Base-by-base conservation (phyloP, 2,329 filamentous ascomycete species). In the Colletotrichum sp. region DNA sequence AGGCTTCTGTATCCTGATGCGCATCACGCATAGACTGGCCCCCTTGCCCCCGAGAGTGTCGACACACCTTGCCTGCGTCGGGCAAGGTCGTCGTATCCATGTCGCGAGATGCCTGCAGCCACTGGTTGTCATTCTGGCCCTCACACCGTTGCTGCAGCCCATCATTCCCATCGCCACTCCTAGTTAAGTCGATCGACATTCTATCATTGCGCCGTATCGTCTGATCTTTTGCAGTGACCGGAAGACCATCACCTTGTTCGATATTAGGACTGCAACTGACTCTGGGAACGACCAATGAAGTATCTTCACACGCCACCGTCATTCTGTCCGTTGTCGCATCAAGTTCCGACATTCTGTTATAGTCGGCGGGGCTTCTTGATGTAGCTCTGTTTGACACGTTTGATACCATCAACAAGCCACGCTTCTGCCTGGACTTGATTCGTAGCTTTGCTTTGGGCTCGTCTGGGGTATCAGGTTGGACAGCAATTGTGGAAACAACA, bases 361-460 rank as follows among this genome's bases (percentile, higher is more conserved):
- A 24, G 18, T 38, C 48, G 43, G 16, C 6, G 18, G 34, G 28
- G 24, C 58, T 76, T 24, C 18, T 72, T 10, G 70, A 12, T 7
- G 10, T 24, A 15, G 79, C 78, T 69, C 80, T 83, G 67, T 88
- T 86, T 2, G 86, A 83, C 6, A 89, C 68, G 68, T 88, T 86
- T 2, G 86, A 83, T 6, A 89, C 68, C 81, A 90, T 84, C 58
- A 90, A 78, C 9, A 91, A 79, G 3, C 89, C 89, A 68, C 88
- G 85, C 74, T 86, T 88, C 74, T 86, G 86, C 72, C 86, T 84
- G 21, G 87, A 82, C 75, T 84, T 87, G 67, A 90, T 88, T 9
- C 86, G 85, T 43, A 90, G 81, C 76, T 88, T 86, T 21, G 87
- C 87, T 64, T 85, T 86, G 10, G 82, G 84, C 57, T 70, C 74